These are phyloP conservation scores for Colletotrichum sp. DNA, from an alignment of 2,329 filamentous ascomycete genomes.

Conservation along the genomic window DNA sequence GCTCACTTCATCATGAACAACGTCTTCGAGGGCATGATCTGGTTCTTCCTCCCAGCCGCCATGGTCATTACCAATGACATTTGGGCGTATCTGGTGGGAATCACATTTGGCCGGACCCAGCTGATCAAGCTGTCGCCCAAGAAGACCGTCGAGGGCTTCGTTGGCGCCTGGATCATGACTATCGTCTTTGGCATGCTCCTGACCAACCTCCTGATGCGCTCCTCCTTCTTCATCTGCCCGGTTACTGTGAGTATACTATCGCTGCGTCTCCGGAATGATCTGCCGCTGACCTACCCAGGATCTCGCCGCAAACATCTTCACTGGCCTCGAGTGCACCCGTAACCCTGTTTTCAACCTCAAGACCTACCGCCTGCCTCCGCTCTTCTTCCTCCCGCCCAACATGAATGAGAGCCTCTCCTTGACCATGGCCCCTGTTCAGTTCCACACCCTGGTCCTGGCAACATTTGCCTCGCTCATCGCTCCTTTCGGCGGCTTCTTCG, in stretches of 20 bases:
- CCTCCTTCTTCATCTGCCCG: slow-evolving; percentile 98
- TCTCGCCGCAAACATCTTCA: slow-evolving; percentile 91
- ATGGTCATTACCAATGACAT: slow-evolving; percentile 99
- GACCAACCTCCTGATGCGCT: slow-evolving; percentile 84
- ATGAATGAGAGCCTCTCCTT: slow-evolving; percentile 61
- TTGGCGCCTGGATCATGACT: slow-evolving; percentile 96
- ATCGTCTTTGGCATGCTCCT: slow-evolving; percentile 83
- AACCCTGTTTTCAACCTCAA: slow-evolving; percentile 91
- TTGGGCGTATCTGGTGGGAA: slow-evolving; percentile 96
- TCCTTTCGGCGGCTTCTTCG: slow-evolving; percentile 98
- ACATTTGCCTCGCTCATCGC: slow-evolving; percentile 97
- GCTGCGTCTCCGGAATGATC: not conserved
- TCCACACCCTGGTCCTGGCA: slow-evolving; percentile 88
- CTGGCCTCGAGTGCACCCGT: slow-evolving; percentile 84
- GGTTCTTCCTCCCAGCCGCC: slow-evolving; percentile 96
- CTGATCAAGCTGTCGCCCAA: slow-evolving; percentile 98
- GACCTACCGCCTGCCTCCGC: slow-evolving; percentile 74
- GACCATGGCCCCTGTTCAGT: slow-evolving; percentile 85
- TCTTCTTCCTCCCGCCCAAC: slow-evolving; percentile 71
- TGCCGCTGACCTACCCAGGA: slow-evolving; percentile 53
- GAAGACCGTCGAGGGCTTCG: slow-evolving; percentile 98
- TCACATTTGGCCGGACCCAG: slow-evolving; percentile 94
- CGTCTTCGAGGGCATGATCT: slow-evolving; percentile 99
- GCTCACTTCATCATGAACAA: slow-evolving; percentile 99
- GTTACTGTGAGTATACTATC: slow-evolving; percentile 69